Base-by-base conservation (phyloP, 441 rosid species). In the Kokia cookei region DNA sequence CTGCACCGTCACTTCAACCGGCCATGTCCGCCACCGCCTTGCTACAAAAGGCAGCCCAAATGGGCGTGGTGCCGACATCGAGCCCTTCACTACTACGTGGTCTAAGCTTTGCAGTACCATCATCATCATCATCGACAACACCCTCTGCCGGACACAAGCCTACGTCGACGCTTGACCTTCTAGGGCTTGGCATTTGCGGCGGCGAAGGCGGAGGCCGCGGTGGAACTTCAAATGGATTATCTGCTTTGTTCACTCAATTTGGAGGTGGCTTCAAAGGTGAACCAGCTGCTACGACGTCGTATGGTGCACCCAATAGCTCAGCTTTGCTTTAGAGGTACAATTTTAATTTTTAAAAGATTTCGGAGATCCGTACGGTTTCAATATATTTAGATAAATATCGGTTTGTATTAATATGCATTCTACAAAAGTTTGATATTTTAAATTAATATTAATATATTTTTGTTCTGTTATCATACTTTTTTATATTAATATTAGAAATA, bases 1-100 rank as follows among this genome's bases (percentile, higher is more conserved):
- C 80, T 6, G 45, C 73, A 70, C 72, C 79, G 0, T 67, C 87
- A 3, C 77, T 84, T 43, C 92, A 78, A 40, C 89, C 98, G 0
- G 84, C 93, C 7, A 91, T 94, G 93, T 51, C 57, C 22, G 57
- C 57, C 17, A 51, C 57, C 17, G 22, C 57, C 7, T 51, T 51
- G 24, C 57, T n/a, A 17, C 57, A 51, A 3, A 51, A 51, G 57
- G 57, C 57, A 15, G 22, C 57, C 24, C 57, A 51, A 51, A n/a
- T 51, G 57, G 57, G 57, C 5, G 57, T 22, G 17, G 24, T 22
- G 2, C 3, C 57, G 22, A 2, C 24, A 51, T n/a, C 24, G 57
- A 15, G 22, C 57, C 57, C 57, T 51, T 51, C 57, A 51, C 24
- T 51, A n/a, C 8, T 51, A n/a, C 24, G 3, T n/a, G 57, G 57